These are phyloP conservation scores for Tricholoma sp. DNA, from an alignment of 768 basidiomycete species.

Conservation along the genomic window DNA sequence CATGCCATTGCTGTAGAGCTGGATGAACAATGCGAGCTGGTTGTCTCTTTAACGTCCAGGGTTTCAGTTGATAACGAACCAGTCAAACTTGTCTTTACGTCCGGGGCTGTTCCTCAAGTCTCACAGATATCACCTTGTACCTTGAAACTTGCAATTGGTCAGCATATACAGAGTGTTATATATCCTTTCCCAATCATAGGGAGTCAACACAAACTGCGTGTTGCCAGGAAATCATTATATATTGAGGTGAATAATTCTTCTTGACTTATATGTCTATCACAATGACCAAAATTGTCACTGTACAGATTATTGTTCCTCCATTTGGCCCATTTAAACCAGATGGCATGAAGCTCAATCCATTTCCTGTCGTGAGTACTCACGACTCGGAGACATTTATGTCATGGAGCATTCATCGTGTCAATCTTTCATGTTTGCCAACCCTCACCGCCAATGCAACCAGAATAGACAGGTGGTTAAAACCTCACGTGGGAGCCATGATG, in stretches of 20 bases:
- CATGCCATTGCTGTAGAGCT: constrained; percentile 14
- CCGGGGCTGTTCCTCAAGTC: constrained; percentile 12
- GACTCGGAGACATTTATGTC: constrained; percentile 5
- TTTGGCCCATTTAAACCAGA: constrained; percentile 6
- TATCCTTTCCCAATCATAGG: constrained; percentile 44
- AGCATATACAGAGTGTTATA: neutral
- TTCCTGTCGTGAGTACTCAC: constrained; percentile 16
- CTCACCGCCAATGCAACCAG: constrained; percentile 12
- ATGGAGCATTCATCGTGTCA: constrained; percentile 24
- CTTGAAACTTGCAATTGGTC: constrained; percentile 6
- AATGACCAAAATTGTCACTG: neutral
- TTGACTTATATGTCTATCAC: neutral
- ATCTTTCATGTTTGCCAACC: constrained; percentile 20
- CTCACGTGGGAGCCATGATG: constrained; percentile 14
- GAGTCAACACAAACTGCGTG: constrained; percentile 29
- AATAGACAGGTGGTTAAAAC: constrained; percentile 19
- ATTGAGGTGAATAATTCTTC: constrained; percentile 33
- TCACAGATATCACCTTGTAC: constrained; percentile 6
- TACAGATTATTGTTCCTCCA: constrained; percentile 15
- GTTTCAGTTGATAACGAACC: constrained; percentile 13
- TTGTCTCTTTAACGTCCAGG: constrained; percentile 9
- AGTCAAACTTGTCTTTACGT: constrained; percentile 11
- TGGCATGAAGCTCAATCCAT: constrained; percentile 21
- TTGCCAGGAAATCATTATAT: constrained; percentile 53
- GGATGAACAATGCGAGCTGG: constrained; percentile 23